Conservation (phyloP, 306 rosid genomes). For the Rosa multiflora region DNA sequence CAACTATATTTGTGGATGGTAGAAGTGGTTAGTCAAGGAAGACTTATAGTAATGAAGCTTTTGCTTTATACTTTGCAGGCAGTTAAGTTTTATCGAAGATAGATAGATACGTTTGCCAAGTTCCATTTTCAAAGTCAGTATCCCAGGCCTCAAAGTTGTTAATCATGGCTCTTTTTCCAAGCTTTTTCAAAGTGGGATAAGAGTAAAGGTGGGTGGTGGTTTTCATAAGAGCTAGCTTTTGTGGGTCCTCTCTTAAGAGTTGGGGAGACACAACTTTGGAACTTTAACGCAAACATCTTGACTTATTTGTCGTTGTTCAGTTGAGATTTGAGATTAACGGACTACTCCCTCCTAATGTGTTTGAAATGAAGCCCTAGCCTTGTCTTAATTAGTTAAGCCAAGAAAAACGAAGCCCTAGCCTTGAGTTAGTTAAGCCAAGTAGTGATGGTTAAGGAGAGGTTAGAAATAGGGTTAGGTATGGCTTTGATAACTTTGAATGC, state of each 20-base stretch:
- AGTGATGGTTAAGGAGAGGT: background rate
- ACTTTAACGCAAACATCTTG: constrained; percentile 49
- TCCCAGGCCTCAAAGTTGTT: constrained; percentile 37
- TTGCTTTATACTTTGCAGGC: background rate
- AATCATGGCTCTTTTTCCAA: constrained; percentile 58
- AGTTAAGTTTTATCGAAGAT: background rate
- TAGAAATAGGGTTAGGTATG: background rate
- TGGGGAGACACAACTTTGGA: constrained; percentile 35
- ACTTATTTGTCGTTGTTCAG: constrained; percentile 55
- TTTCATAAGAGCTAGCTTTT: constrained; percentile 33
- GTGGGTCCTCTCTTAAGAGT: constrained; percentile 36
- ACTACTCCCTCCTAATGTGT: background rate
- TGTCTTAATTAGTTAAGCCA: background rate
- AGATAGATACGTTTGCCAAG: constrained; percentile 1
- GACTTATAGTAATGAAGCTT: background rate
- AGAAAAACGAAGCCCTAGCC: background rate
- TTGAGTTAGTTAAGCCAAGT: background rate
- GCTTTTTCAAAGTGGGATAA: constrained; percentile 38
- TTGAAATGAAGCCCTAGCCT: background rate
- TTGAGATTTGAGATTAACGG: background rate
- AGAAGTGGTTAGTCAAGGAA: background rate
- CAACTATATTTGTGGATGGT: background rate
- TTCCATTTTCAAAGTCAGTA: background rate
- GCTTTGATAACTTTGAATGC: no score
- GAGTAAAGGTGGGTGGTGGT: constrained; percentile 41